Evolutionary conservation across 1,284 basidiomycete genomes (phyloP).

Genomic region (Moesziomyces antarcticus): DNA sequence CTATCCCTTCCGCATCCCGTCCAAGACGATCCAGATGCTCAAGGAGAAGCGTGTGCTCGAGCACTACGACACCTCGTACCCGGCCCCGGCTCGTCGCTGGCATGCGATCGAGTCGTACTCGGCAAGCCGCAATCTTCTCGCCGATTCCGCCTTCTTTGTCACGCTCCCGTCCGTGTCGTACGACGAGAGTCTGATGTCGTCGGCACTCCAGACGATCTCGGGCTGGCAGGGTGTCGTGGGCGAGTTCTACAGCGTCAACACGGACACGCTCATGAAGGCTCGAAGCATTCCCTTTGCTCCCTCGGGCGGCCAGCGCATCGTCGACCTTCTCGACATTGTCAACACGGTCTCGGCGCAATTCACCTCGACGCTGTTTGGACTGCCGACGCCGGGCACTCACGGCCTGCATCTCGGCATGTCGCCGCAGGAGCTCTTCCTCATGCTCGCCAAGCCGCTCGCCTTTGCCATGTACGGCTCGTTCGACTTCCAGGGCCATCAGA

Average conservation of each 20-base stretch:
- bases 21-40: constrained; percentile 72
- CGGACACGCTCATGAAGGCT: constrained; percentile 14
- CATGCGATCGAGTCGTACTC: constrained; percentile 40
- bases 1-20: constrained; percentile 77
- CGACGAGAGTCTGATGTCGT: constrained; percentile 36
- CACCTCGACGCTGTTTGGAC: constrained; percentile 38
- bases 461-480: constrained; percentile 51
- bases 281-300: constrained; percentile 21
- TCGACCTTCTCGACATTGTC: constrained; percentile 43
- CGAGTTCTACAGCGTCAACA: constrained; percentile 34
- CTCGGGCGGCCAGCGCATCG: constrained; percentile 23
- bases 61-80: constrained; percentile 70
- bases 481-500: constrained; percentile 46
- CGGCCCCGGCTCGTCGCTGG: constrained; percentile 30
- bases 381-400: constrained; percentile 34
- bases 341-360: constrained; percentile 46
- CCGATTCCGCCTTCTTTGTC: constrained; percentile 38
- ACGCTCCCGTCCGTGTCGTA: constrained; percentile 30
- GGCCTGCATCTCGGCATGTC: constrained; percentile 38
- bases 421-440: constrained; percentile 20
- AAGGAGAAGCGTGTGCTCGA: constrained; percentile 72
- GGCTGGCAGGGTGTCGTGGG: constrained; percentile 31
- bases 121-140: constrained; percentile 36
- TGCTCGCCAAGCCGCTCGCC: constrained; percentile 43
- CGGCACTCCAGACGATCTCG: constrained; percentile 38